Conservation (phyloP, 768 basidiomycete species). For the Boletus barrowsii region DNA sequence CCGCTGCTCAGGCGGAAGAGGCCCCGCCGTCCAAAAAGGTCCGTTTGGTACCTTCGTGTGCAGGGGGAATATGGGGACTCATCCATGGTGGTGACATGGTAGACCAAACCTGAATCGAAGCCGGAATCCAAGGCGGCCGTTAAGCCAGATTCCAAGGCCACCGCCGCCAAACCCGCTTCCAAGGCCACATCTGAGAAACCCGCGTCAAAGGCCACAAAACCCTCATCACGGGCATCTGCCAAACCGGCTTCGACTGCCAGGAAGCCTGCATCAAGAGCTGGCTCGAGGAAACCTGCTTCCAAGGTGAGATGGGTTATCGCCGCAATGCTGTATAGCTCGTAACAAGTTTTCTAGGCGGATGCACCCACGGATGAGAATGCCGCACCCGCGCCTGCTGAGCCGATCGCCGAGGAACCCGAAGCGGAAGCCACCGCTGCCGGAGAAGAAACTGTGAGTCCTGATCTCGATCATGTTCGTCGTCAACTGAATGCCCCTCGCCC, state of each 20-base stretch:
- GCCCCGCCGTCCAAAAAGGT: slow-evolving; percentile 69
- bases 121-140: slow-evolving; percentile 22
- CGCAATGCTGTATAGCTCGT: neutral
- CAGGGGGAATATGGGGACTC: neutral
- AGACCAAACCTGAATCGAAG: slow-evolving; percentile 46
- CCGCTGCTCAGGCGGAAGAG: slow-evolving; percentile 35
- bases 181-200: slow-evolving; percentile 39
- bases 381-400: slow-evolving; percentile 37
- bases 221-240: slow-evolving; percentile 36
- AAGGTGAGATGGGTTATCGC: slow-evolving; percentile 39
- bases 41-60: slow-evolving; percentile 9
- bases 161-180: slow-evolving; percentile 29
- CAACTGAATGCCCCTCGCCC: neutral
- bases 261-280: slow-evolving; percentile 57
- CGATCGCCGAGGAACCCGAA: slow-evolving; percentile 58
- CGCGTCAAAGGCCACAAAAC: slow-evolving; percentile 39
- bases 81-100: slow-evolving; percentile 1
- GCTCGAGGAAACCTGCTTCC: slow-evolving; percentile 62
- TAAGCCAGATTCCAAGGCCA: slow-evolving; percentile 35
- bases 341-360: slow-evolving; percentile 26
- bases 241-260: slow-evolving; percentile 46
- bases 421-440: slow-evolving; percentile 40
- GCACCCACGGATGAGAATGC: slow-evolving; percentile 38
- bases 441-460: slow-evolving; percentile 28
- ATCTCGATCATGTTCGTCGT: neutral